phyloP scores from a whole-genome alignment of 1,284 basidiomycete species.

The Trametes versicolor region DNA sequence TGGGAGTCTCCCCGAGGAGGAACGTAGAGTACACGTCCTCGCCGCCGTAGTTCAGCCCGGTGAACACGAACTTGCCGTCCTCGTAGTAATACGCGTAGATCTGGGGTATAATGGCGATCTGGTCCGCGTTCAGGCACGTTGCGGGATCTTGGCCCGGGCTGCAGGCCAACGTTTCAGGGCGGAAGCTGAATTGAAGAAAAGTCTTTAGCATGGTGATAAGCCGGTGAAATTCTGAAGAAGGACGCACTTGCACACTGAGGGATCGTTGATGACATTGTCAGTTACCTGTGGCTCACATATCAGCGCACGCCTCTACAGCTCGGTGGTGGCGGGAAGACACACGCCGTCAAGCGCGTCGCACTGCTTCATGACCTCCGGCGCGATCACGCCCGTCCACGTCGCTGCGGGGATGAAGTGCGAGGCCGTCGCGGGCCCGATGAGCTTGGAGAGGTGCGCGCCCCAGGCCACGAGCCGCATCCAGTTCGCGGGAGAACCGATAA shows the following conservation, averaged over 20 bases:
- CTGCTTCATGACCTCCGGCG: conserved; percentile 41
- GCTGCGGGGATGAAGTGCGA: conserved; percentile 23
- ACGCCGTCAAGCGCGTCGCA: conserved; percentile 47
- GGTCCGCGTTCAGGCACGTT: conserved; percentile 45
- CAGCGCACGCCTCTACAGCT: not conserved
- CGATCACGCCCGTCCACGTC: conserved; percentile 36
- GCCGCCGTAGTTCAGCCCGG: conserved; percentile 41
- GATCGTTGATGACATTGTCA: conserved; percentile 48
- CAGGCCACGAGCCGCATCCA: conserved; percentile 31
- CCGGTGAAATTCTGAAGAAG: not conserved
- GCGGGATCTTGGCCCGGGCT: conserved; percentile 35
- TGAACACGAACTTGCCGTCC: conserved; percentile 38
- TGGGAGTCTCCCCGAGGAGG: conserved; percentile 23
- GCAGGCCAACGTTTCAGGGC: conserved; percentile 44
- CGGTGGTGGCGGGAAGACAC: not conserved
- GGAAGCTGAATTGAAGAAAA: conserved; percentile 35
- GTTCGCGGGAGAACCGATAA: conserved; percentile 33
- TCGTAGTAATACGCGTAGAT: conserved; percentile 46
- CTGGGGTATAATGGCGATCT: conserved; percentile 45
- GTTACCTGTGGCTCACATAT: conserved; percentile 29
- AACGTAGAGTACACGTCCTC: conserved; percentile 42
- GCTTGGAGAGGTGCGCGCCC: conserved; percentile 18
- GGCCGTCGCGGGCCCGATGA: conserved; percentile 21
- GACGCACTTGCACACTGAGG: conserved; percentile 42
- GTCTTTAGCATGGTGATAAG: conserved; percentile 17